Conservation (phyloP, 202 grass and related monocot species). For the Carex arenaria region DNA sequence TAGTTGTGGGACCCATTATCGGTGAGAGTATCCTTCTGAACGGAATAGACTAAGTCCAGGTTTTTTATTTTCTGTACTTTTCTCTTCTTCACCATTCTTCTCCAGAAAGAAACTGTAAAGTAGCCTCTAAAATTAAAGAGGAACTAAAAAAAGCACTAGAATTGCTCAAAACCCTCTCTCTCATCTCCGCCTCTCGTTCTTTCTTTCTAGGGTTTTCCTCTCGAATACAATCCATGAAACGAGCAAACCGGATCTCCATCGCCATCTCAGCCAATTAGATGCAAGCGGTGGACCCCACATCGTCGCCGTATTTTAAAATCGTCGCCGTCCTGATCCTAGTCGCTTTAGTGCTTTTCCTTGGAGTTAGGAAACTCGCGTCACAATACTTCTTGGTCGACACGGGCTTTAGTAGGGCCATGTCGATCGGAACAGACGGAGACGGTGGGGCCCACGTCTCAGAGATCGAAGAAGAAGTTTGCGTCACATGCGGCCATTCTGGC, state of each 20-base stretch:
- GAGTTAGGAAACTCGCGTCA: slow-evolving; percentile 58
- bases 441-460: background rate
- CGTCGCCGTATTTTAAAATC: slow-evolving; percentile 51
- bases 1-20: background rate
- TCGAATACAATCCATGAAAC: slow-evolving; percentile 19
- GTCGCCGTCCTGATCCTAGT: slow-evolving; percentile 39
- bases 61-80: background rate
- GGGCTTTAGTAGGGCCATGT: slow-evolving; percentile 23
- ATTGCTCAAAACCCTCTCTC: background rate
- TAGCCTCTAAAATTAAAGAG: background rate
- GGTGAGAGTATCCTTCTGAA: background rate
- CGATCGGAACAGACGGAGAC: slow-evolving; percentile 18
- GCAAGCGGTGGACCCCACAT: slow-evolving; percentile 43
- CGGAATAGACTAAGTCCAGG: background rate
- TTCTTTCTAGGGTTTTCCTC: slow-evolving; percentile 4
- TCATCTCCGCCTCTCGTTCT: background rate
- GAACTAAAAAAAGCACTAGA: background rate
- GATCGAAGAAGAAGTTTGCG: slow-evolving; percentile 31
- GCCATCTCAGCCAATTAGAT: slow-evolving; percentile 46
- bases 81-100: slow-evolving; percentile 10
- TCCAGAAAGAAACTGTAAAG: slow-evolving; percentile 7
- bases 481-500: slow-evolving; percentile 38
- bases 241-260: background rate
- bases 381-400: slow-evolving; percentile 84
- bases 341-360: slow-evolving; percentile 21